Conservation (phyloP, 2,329 filamentous ascomycete species). For the Cercospora sesami region DNA sequence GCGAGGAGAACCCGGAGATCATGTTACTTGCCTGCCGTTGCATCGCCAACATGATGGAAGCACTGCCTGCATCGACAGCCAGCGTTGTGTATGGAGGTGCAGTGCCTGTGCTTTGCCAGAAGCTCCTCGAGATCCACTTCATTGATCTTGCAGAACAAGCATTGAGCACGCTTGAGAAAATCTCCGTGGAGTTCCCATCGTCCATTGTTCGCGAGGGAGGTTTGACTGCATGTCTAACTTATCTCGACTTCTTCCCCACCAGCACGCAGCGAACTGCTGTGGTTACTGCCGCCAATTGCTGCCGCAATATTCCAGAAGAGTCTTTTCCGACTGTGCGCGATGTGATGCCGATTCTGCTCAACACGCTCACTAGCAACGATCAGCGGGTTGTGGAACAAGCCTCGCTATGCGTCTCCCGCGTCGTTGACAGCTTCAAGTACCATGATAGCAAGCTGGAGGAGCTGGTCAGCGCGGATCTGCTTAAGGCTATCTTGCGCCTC, state of each 20-base stretch:
- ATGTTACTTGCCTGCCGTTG: slow-evolving; percentile 96
- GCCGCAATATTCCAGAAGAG: slow-evolving; percentile 91
- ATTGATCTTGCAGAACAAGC: slow-evolving; percentile 98
- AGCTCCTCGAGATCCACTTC: slow-evolving; percentile 91
- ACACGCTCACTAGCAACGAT: slow-evolving; percentile 87
- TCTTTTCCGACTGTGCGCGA: slow-evolving; percentile 88
- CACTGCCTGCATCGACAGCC: slow-evolving; percentile 83
- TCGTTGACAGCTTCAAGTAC: slow-evolving; percentile 95
- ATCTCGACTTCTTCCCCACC: slow-evolving; percentile 95
- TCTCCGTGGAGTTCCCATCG: slow-evolving; percentile 91
- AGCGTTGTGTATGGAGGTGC: slow-evolving; percentile 98
- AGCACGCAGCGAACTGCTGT: slow-evolving; percentile 96
- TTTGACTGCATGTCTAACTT: slow-evolving; percentile 90
- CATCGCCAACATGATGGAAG: slow-evolving; percentile 97
- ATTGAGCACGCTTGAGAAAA: slow-evolving; percentile 93
- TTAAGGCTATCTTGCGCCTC: slow-evolving; percentile 80
- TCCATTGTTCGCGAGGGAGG: slow-evolving; percentile 96
- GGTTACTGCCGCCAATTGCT: slow-evolving; percentile 96
- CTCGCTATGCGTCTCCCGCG: slow-evolving; percentile 89
- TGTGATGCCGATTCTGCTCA: slow-evolving; percentile 93
- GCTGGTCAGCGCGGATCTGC: slow-evolving; percentile 81
- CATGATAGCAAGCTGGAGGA: slow-evolving; percentile 86
- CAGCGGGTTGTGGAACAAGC: slow-evolving; percentile 97
- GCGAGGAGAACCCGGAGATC: slow-evolving; percentile 90
- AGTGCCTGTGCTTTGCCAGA: slow-evolving; percentile 90